Base-by-base conservation (phyloP, 331 rosid species). In the Telfairia occidentalis region DNA sequence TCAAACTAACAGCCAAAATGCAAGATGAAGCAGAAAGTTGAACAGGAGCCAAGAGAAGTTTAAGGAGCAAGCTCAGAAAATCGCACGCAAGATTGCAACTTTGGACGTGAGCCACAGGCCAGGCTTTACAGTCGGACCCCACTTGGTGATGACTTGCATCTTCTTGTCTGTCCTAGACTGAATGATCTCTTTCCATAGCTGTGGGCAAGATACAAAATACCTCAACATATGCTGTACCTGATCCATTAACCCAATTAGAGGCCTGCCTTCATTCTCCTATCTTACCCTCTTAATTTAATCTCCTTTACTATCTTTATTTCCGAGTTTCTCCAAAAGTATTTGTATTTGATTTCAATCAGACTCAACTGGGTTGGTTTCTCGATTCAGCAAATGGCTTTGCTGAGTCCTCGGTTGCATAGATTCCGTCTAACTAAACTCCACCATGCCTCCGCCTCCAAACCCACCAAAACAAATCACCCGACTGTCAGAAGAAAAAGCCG, bases 231-330 rank as follows among this genome's bases (percentile, higher is more conserved):
- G 16, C n/a, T n/a, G 50, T 76, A 88, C 85, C 92, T 83, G 82
- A 86, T 76, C 95, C 87, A 88, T 91, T 89, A 85, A 80, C 77
- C 73, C 86, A 82, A 91, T 88, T 87, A 84, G 86, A 81, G 98
- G 97, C 91, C 82, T 84, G 67, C 79, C 60, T 80, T 84, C 86
- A 38, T 78, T 54, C 89, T 45, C 85, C 87, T 91, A 85, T 95
- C 97, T 76, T 49, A n/a, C 85, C 35, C 28, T 29, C 84, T 19
- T 35, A 49, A 79, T 35, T 46, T 45, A 67, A 59, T 48, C 76
- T 77, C 71, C 54, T 73, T 80, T 65, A 46, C 78, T 38, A 32
- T 55, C 35, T 28, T 53, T 61, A 24, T 45, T 5, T 76, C 48
- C 24, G 43, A 35, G 50, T 10, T 24, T 40, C 77, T 71, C 61